These are phyloP conservation scores for Pterulicium gracile DNA, from an alignment of 1,284 basidiomycete species.

Conservation along the genomic window DNA sequence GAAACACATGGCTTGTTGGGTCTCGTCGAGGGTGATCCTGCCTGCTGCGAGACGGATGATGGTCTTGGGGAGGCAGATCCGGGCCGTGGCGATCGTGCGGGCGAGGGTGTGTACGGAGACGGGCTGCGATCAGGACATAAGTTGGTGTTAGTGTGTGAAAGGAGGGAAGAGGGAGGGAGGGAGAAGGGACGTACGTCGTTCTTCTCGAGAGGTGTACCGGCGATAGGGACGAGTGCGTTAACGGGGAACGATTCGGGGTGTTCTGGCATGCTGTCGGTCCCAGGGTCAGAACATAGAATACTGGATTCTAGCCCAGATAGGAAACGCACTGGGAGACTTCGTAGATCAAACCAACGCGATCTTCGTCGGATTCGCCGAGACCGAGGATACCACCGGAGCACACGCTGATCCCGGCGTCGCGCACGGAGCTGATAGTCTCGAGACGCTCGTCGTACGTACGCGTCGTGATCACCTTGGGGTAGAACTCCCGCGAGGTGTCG, in stretches of 20 bases:
- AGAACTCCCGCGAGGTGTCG: conserved; percentile 96
- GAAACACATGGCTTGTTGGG: conserved; percentile 96
- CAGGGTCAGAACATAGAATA: conserved; percentile 2
- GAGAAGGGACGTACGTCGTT: conserved; percentile 42
- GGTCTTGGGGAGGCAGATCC: conserved; percentile 84
- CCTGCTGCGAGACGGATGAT: conserved; percentile 96
- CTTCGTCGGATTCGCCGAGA: conserved; percentile 84
- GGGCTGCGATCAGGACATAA: conserved; percentile 36
- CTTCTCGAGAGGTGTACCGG: conserved; percentile 61
- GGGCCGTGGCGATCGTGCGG: conserved; percentile 91
- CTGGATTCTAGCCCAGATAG: conserved; percentile 4
- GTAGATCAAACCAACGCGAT: conserved; percentile 90
- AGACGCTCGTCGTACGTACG: conserved; percentile 92
- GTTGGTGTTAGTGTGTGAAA: conserved; percentile 9
- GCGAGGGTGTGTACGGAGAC: conserved; percentile 79
- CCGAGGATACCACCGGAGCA: conserved; percentile 97
- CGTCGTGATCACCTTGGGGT: conserved; percentile 91
- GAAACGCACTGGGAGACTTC: conserved; percentile 76
- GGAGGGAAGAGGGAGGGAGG: too few species aligned
- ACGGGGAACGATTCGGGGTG: conserved; percentile 98
- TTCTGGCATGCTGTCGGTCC: conserved; percentile 66
- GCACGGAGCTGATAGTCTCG: conserved; percentile 82
- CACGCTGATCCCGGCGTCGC: conserved; percentile 92
- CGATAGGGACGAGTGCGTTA: conserved; percentile 82
- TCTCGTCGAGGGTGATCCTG: conserved; percentile 81